Conservation (phyloP, 2,329 filamentous ascomycete species). For the Verruconis gallopava region DNA sequence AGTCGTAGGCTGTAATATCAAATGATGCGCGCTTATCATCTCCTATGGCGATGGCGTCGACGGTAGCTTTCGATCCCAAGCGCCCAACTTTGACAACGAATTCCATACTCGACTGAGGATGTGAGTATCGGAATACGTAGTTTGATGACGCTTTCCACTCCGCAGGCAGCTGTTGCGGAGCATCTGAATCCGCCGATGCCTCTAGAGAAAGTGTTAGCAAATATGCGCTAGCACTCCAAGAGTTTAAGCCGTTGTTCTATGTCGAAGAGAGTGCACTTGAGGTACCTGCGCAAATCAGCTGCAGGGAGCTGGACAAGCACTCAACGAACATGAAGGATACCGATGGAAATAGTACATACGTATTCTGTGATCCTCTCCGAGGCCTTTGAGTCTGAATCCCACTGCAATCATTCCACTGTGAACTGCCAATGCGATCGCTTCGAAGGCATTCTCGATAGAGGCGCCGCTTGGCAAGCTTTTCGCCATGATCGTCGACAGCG, state of each 20-base stretch:
- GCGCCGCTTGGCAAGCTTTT: conserved; percentile 28
- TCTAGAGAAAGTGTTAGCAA: conserved; percentile 29
- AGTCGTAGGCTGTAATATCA: conserved; percentile 63
- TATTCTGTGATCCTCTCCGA: conserved; percentile 69
- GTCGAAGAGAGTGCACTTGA: too few species aligned
- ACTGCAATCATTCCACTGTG: conserved; percentile 74
- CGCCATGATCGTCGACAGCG: conserved; percentile 30
- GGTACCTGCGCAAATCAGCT: too few species aligned
- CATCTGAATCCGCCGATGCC: conserved; percentile 42
- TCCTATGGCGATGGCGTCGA: conserved; percentile 65
- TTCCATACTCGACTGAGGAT: conserved; percentile 71
- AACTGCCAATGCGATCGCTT: conserved; percentile 70
- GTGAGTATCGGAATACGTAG: conserved; percentile 75
- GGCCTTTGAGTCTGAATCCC: conserved; percentile 67
- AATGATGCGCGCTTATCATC: conserved; percentile 71
- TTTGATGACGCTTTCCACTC: conserved; percentile 68
- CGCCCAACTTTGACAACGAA: conserved; percentile 73
- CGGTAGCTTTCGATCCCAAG: conserved; percentile 70
- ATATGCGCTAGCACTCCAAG: conserved; percentile 1
- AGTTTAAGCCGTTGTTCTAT: background rate
- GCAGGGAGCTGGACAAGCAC: too few species aligned
- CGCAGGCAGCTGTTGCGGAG: conserved; percentile 50
- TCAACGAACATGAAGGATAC: too few species aligned
- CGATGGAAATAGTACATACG: conserved; percentile 33
- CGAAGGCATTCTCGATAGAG: conserved; percentile 54